phyloP scores from a whole-genome alignment of 1,139 yeast species.

The Protomyces pachydermus region DNA sequence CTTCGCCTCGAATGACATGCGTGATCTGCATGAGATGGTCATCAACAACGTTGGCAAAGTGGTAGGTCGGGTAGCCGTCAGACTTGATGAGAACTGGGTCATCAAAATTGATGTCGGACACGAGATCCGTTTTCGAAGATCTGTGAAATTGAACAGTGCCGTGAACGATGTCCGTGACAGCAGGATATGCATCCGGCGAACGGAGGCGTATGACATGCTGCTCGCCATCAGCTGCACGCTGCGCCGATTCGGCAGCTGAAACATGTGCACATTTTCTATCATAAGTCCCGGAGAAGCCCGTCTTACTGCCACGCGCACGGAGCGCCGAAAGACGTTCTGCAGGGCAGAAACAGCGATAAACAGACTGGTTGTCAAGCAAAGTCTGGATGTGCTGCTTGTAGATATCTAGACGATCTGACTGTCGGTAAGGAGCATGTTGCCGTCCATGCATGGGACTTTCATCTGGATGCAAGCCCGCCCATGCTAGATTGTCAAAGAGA shows the following conservation, averaged over 20 bases:
- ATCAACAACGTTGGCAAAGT: constrained; percentile 91
- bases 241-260: constrained; percentile 44
- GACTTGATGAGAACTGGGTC: constrained; percentile 86
- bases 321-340: constrained; percentile 67
- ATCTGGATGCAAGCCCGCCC: constrained; percentile 74
- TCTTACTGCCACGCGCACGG: constrained; percentile 63
- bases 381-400: constrained; percentile 55
- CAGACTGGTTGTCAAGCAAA: constrained; percentile 59
- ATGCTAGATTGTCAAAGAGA: constrained; percentile 65
- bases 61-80: constrained; percentile 92
- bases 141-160: constrained; percentile 20
- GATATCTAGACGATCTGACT: constrained; percentile 67
- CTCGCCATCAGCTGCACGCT: constrained; percentile 39
- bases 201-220: constrained; percentile 38
- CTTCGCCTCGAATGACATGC: constrained; percentile 94
- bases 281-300: constrained; percentile 87
- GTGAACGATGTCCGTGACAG: constrained; percentile 22
- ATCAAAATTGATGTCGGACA: constrained; percentile 56
- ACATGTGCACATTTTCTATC: constrained; percentile 69
- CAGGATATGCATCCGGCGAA: constrained; percentile 7
- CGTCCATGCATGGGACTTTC: constrained; percentile 77
- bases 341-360: constrained; percentile 82
- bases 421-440: constrained; percentile 69
- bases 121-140: constrained; percentile 28
- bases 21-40: constrained; percentile 90